Evolutionary conservation across 2,329 filamentous ascomycete genomes (phyloP).

Genomic region (Geosmithia putterillii): DNA sequence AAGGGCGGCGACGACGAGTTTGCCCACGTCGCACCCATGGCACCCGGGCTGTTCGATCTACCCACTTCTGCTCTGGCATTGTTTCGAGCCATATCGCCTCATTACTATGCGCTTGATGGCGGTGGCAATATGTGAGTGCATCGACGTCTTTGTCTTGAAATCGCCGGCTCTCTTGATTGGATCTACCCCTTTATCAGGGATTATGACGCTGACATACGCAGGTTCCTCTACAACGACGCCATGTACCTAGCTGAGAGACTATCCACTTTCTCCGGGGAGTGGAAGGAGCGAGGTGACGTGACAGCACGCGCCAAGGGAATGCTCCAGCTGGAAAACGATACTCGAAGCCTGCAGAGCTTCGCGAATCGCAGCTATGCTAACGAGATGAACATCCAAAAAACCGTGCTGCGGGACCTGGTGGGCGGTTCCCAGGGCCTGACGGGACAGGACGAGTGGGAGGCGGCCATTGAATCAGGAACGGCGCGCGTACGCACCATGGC

Average conservation of each 20-base stretch:
- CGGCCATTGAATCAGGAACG: slow-evolving; percentile 39
- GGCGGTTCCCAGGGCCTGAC: slow-evolving; percentile 49
- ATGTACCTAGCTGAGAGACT: slow-evolving; percentile 49
- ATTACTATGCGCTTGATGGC: slow-evolving; percentile 54
- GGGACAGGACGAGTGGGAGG: slow-evolving; percentile 41
- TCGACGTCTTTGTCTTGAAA: background rate
- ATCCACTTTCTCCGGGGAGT: slow-evolving; percentile 31
- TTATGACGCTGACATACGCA: slow-evolving; percentile 10
- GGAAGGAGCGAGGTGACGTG: slow-evolving; percentile 42
- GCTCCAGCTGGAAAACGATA: slow-evolving; percentile 47
- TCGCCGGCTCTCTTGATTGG: background rate
- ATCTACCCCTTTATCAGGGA: too few species aligned
- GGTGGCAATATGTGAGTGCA: slow-evolving; percentile 55
- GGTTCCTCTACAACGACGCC: slow-evolving; percentile 57
- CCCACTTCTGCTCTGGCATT: slow-evolving; percentile 65
- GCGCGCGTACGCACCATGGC: slow-evolving; percentile 40
- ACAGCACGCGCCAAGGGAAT: slow-evolving; percentile 35
- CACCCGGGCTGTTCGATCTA: slow-evolving; percentile 56
- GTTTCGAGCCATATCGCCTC: slow-evolving; percentile 64
- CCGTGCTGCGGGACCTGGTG: slow-evolving; percentile 47
- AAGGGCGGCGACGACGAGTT: slow-evolving; percentile 32
- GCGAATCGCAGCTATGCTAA: slow-evolving; percentile 49
- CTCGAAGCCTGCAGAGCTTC: slow-evolving; percentile 46
- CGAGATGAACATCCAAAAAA: slow-evolving; percentile 49
- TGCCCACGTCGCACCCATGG: slow-evolving; percentile 53